Evolutionary conservation across 768 basidiomycete genomes (phyloP).

Genomic region (Lactarius hengduanensis): DNA sequence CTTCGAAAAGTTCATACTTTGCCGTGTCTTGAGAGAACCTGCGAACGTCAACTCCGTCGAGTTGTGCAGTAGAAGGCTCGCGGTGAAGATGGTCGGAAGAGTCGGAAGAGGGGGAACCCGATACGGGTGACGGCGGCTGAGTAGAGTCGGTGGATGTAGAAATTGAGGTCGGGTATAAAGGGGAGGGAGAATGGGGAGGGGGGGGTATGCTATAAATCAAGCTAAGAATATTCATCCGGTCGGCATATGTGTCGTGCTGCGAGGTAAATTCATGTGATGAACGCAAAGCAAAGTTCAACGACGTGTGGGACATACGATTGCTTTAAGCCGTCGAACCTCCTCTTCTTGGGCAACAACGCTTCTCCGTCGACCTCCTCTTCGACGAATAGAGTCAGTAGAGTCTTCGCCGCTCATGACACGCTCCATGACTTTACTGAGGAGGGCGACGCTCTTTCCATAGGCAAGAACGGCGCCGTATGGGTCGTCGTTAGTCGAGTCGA

Average conservation of each 20-base stretch:
- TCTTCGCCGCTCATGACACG: conserved; percentile 85
- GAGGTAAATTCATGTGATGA: conserved; percentile 15
- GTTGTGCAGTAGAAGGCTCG: conserved; percentile 33
- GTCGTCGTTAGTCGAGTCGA: conserved; percentile 86
- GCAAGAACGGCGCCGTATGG: conserved; percentile 87
- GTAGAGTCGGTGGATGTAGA: conserved; percentile 52
- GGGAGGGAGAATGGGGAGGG: conserved; percentile 61
- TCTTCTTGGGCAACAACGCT: conserved; percentile 90
- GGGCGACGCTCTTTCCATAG: conserved; percentile 80
- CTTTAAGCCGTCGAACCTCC: conserved; percentile 80
- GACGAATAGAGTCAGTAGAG: conserved; percentile 59
- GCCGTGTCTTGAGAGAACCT: conserved; percentile 29
- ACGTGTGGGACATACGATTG: conserved; percentile 64
- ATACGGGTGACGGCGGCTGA: conserved; percentile 48
- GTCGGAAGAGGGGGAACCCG: conserved; percentile 52
- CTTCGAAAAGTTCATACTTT: conserved; percentile 28
- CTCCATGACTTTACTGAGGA: conserved; percentile 92
- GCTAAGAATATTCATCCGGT: conserved; percentile 90
- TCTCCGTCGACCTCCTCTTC: conserved; percentile 59
- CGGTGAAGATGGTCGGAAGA: conserved; percentile 43
- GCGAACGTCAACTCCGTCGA: conserved; percentile 24
- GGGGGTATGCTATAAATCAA: conserved; percentile 86
- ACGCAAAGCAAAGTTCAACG: not conserved
- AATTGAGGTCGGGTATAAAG: conserved; percentile 45
- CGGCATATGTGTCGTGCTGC: conserved; percentile 93